A percentile compares a stretch with the other conserved stretches of the same genome.
Evolutionary conservation across 495 filamentous ascomycete genomes (phyloP).

Genomic region (Penicillium dipodomyicola): DNA sequence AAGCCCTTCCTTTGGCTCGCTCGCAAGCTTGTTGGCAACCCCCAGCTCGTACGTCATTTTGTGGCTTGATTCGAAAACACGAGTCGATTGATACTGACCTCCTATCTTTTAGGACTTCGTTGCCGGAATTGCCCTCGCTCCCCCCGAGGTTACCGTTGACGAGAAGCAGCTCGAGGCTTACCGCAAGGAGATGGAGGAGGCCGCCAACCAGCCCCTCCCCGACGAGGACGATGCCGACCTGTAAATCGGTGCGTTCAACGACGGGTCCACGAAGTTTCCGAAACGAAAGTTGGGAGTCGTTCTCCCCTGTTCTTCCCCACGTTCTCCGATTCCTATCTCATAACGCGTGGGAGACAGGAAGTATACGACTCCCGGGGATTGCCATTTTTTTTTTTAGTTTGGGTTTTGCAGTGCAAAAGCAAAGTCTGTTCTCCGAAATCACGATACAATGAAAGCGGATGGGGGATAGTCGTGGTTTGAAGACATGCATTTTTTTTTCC

Average conservation of each 20-base stretch:
- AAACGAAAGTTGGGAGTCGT: constrained; percentile 14
- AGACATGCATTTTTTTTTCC: constrained; percentile 39
- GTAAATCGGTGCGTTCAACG: constrained; percentile 39
- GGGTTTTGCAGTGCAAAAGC: constrained; percentile 23
- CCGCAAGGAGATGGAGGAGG: constrained; percentile 82
- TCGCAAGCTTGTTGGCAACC: constrained; percentile 96
- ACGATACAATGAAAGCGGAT: constrained; percentile 48
- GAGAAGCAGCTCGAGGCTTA: constrained; percentile 75
- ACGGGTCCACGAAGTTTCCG: constrained; percentile 19
- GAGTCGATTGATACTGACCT: constrained; percentile 17
- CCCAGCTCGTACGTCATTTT: constrained; percentile 65
- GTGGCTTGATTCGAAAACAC: background rate
- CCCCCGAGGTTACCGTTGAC: constrained; percentile 87
- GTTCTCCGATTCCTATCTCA: background rate
- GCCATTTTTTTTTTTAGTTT: constrained; percentile 13
- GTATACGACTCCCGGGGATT: constrained; percentile 8
- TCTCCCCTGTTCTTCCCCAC: background rate
- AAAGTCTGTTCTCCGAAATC: constrained; percentile 29
- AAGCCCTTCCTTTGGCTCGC: constrained; percentile 99
- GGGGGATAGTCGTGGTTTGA: constrained; percentile 37
- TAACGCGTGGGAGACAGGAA: constrained; percentile 2
- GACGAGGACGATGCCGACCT: constrained; percentile 90
- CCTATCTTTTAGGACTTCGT: constrained; percentile 77
- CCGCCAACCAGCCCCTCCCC: constrained; percentile 80
- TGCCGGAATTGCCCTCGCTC: constrained; percentile 88